Evolutionary conservation across 2,329 filamentous ascomycete species (phyloP), one percentile per base, ranked within the genome.

Genomic region (Coniochaeta sp.): DNA sequence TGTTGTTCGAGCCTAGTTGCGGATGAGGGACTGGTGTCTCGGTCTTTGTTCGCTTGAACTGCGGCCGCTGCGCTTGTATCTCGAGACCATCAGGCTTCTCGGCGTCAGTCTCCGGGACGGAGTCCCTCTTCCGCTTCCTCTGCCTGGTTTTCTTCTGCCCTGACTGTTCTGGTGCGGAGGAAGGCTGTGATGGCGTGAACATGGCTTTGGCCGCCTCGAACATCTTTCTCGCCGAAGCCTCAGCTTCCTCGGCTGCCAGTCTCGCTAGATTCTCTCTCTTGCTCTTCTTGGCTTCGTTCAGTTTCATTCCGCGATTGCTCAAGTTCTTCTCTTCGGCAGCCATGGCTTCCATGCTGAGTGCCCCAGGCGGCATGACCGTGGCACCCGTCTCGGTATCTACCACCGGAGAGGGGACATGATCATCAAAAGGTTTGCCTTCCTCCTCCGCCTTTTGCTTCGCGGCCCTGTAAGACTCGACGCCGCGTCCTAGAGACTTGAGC

Each of bases 261-360:
- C 84, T 84, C 14, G 82, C 84, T 64, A 86, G 73, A 6, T 84
- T 82, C 71, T 90, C 86, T 59, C 85, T 79, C 74, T 90, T 90
- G 12, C 88, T 74, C 69, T 89, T 90, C 73, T 90, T 91, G 2
- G 89, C 86, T 66, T 90, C 88, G 68, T 91, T 91, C 26, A 91
- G 78, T 68, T 89, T 88, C 85, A 91, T 89, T 9, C 89, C 89
- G 58, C 88, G 81, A 71, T 91, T 89, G 68, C 85, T 86, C 16
- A 86, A 78, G 58, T 84, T 83, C 36, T 85, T 86, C 64, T 90
- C 86, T 36, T 89, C 84, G 16, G 77, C 77, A 34, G 79, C 80
- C 52, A 86, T 67, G 24, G 80, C 69, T 47, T 85, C 82, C 26
- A 81, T 74, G 61, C 81, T 85, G 54, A 87, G 81, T 1, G 84